Evolutionary conservation across 202 grass and related monocot species (phyloP).

Genomic region (Dendrocalamus latiflorus): DNA sequence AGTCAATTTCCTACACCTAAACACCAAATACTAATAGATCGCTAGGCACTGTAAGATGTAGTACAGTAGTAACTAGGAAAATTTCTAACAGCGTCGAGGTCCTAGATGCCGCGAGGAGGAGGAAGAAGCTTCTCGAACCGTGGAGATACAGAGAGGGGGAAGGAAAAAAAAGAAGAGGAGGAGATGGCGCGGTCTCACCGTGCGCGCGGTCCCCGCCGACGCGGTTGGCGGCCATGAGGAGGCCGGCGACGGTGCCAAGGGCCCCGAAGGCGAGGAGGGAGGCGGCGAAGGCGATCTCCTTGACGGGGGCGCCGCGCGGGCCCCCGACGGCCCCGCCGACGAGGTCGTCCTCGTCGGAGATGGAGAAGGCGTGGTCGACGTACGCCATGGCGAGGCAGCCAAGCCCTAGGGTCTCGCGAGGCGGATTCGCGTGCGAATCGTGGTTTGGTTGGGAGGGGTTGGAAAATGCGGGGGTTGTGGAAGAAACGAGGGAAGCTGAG

Average conservation of each 20-base stretch:
- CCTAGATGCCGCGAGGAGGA: not conserved
- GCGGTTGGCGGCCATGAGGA: conserved; percentile 63
- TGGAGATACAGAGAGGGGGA: not conserved
- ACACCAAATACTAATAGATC: not conserved
- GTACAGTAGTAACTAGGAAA: not conserved
- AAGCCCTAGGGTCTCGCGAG: not conserved
- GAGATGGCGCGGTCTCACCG: conserved; percentile 28
- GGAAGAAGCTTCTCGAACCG: not conserved
- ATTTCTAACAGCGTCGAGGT: not conserved
- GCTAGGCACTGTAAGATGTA: not conserved
- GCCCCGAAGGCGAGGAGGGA: conserved; percentile 77
- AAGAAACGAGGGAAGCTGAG: too few species aligned
- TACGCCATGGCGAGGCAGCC: conserved; percentile 52
- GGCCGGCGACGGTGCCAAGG: conserved; percentile 50
- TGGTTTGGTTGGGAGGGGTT: not conserved
- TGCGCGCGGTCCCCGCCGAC: conserved; percentile 81
- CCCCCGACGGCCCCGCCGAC: conserved; percentile 51
- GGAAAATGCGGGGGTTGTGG: too few species aligned
- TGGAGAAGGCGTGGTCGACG: conserved; percentile 94
- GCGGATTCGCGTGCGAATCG: too few species aligned
- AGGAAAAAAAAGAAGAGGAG: too few species aligned
- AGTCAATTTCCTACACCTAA: not conserved
- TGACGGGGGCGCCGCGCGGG: conserved; percentile 63
- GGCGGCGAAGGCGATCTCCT: conserved; percentile 89
- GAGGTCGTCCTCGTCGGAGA: conserved; percentile 84